Evolutionary conservation across 805 yeast genomes (phyloP).

Genomic region (Lachancea dasiensis): DNA sequence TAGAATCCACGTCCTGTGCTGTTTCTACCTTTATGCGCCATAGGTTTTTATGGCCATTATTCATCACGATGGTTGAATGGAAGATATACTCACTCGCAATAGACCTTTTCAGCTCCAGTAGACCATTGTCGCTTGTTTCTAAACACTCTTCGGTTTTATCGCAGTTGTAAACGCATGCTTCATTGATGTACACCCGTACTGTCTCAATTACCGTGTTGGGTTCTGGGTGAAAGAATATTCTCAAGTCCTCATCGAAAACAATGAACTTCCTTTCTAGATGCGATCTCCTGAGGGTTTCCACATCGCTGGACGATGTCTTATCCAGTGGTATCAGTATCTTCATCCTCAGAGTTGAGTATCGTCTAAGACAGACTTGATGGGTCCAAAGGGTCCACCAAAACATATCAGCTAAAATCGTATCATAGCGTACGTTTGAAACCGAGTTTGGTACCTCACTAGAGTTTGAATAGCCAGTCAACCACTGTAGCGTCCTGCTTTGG

Average conservation of each 20-base stretch:
- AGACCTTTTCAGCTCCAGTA: conserved; percentile 17
- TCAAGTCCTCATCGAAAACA: conserved; percentile 28
- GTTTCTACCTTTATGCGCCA: conserved; percentile 2
- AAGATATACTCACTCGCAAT: conserved; percentile 20
- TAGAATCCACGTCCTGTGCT: conserved; percentile 8
- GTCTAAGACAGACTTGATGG: too few species aligned
- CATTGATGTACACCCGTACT: conserved; percentile 27
- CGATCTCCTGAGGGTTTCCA: conserved; percentile 11
- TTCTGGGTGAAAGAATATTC: conserved; percentile 11
- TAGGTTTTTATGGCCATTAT: conserved; percentile 29
- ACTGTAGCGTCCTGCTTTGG: too few species aligned
- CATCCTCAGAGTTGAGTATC: conserved; percentile 3
- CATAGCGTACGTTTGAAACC: too few species aligned
- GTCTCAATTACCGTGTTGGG: conserved; percentile 5
- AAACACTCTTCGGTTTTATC: conserved; percentile 8
- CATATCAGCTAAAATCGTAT: too few species aligned
- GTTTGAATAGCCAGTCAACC: too few species aligned
- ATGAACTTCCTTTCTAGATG: conserved; percentile 22
- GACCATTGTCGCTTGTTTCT: background rate
- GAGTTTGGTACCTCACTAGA: too few species aligned
- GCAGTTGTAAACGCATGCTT: conserved; percentile 20
- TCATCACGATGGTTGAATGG: conserved; percentile 30
- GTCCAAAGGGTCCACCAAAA: too few species aligned
- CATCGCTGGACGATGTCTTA: conserved; percentile 5
- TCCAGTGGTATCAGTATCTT: conserved; percentile 5